phyloP scores from a whole-genome alignment of 139 green algal genomes.

The Desmodesmus armatus region DNA sequence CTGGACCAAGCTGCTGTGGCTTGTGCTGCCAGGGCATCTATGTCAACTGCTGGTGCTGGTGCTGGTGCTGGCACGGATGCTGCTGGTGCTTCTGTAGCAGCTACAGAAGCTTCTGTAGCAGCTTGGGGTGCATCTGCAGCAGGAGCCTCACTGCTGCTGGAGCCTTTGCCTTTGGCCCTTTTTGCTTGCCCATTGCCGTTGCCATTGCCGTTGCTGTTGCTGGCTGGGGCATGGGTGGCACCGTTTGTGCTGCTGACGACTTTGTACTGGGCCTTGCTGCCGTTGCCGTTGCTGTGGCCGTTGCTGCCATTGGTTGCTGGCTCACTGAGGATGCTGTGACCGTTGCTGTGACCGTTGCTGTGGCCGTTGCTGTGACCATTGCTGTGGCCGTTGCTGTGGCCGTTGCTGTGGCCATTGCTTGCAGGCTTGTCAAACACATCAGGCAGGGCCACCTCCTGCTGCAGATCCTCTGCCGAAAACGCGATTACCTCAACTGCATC shows the following conservation, averaged over 20 bases:
- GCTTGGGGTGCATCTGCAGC: background rate
- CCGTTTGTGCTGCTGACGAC: background rate
- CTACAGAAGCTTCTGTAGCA: too few species aligned
- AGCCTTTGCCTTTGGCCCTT: too few species aligned
- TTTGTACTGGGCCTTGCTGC: background rate
- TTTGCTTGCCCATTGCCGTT: background rate
- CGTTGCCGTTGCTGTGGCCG: background rate
- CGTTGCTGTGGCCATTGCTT: background rate
- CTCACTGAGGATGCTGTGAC: background rate
- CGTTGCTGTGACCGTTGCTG: background rate
- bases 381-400: background rate
- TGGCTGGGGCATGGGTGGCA: background rate
- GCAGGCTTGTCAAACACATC: background rate
- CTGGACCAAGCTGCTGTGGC: background rate
- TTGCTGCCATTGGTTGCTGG: background rate
- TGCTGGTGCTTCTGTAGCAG: constrained; percentile 2
- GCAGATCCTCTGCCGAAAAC: constrained; percentile 8
- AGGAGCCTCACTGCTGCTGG: background rate
- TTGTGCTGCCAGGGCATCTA: background rate
- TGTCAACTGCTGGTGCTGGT: background rate
- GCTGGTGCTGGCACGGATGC: background rate
- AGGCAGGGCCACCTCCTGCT: background rate
- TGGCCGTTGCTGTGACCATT: background rate
- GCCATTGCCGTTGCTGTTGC: background rate
- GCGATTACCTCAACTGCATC: constrained; percentile 3